Evolutionary conservation across 208 protist genomes (phyloP).

Genomic region (Tritrichomonas musculus): DNA sequence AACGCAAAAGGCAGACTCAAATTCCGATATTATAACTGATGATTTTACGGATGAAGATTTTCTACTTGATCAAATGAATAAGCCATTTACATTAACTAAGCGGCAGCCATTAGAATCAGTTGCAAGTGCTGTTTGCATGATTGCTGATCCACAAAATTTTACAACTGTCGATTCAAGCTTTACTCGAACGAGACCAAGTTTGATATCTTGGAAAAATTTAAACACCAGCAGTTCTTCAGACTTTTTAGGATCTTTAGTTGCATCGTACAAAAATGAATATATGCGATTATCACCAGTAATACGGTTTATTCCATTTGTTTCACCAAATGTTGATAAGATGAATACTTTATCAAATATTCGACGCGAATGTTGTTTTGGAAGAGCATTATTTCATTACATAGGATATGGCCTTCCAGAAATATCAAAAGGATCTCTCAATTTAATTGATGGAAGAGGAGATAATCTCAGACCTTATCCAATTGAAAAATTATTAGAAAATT

Average conservation of each 20-base stretch:
- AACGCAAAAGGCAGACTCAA: no score
- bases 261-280: not conserved
- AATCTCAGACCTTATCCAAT: not conserved
- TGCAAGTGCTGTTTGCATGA: no score
- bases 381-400: slow-evolving; percentile 9
- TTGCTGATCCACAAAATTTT: no score
- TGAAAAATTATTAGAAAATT: not conserved
- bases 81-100: no score
- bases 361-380: not conserved
- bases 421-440: not conserved
- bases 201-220: not conserved
- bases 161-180: no score
- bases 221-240: not conserved
- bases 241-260: not conserved
- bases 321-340: not conserved
- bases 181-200: no score
- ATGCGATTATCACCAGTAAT: not conserved
- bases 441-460: not conserved
- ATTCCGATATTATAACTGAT: no score
- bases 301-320: not conserved
- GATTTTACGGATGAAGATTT: no score
- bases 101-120: no score
- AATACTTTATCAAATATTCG: not conserved
- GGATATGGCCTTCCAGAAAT: not conserved
- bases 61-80: no score